Conservation (phyloP, 192 early-diverging fungal genomes). For the Spinellus fusiger region DNA sequence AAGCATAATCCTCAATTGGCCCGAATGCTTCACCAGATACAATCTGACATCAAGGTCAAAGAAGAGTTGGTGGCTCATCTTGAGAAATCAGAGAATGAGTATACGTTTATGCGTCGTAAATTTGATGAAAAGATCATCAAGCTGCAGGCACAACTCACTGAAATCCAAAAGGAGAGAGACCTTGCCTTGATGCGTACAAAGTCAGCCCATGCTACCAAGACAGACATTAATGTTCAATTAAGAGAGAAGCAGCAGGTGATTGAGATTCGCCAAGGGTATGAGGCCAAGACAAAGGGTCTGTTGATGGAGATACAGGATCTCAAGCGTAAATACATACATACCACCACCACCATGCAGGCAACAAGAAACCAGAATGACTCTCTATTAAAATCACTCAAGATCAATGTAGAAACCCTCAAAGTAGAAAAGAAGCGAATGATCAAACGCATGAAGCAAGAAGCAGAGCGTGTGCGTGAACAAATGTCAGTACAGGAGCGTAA, state of each 20-base stretch:
- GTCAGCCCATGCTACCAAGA: not conserved
- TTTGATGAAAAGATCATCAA: slow-evolving; percentile 67
- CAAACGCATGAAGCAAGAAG: slow-evolving; percentile 67
- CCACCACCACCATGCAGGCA: slow-evolving; percentile 41
- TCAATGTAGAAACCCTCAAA: slow-evolving; percentile 66
- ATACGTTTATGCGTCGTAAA: slow-evolving; percentile 47
- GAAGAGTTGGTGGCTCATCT: slow-evolving; percentile 54
- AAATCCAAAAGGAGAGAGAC: slow-evolving; percentile 56
- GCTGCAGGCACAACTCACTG: slow-evolving; percentile 53
- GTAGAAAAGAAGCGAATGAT: slow-evolving; percentile 71
- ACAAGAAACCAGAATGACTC: slow-evolving; percentile 51
- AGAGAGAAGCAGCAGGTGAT: slow-evolving; percentile 33
- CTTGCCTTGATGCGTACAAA: slow-evolving; percentile 35
- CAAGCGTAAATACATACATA: slow-evolving; percentile 49
- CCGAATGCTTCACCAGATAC: slow-evolving; percentile 52
- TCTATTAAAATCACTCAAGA: slow-evolving; percentile 53
- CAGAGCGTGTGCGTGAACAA: slow-evolving; percentile 54
- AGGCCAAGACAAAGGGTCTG: slow-evolving; percentile 51
- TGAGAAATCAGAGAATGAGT: slow-evolving; percentile 50
- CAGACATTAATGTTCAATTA: slow-evolving; percentile 4
- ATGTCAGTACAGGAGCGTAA: slow-evolving; percentile 49
- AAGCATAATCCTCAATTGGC: slow-evolving; percentile 19
- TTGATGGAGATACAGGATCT: slow-evolving; percentile 47
- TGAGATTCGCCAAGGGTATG: slow-evolving; percentile 47
- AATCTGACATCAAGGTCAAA: slow-evolving; percentile 52